Evolutionary conservation across 352 stramenopile species (phyloP).

Genomic region (Thraustochytrium aureum): DNA sequence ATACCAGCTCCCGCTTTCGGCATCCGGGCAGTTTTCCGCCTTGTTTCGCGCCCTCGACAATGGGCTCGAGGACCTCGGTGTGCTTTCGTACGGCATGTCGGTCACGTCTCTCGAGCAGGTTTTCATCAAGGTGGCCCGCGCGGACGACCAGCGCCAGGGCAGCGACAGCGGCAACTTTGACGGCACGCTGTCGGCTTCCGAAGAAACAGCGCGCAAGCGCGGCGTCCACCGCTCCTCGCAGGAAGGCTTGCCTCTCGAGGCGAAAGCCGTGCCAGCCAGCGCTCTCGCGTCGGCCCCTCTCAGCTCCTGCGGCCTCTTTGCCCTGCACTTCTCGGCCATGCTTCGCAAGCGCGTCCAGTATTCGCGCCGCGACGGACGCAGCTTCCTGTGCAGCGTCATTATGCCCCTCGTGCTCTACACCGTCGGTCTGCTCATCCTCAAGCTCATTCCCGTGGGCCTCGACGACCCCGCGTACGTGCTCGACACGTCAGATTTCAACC

Average conservation of each 20-base stretch:
- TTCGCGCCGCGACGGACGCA: constrained; percentile 12
- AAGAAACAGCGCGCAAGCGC: not conserved
- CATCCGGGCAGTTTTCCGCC: constrained; percentile 63
- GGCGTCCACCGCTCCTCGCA: not conserved
- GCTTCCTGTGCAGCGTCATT: constrained; percentile 32
- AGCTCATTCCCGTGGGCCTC: not conserved
- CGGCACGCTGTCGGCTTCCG: not conserved
- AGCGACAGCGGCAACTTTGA: not conserved
- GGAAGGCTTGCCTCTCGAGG: too few relatives aligned
- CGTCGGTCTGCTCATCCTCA: constrained; percentile 29
- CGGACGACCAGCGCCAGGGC: constrained; percentile 6
- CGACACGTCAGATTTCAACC: constrained; percentile 12
- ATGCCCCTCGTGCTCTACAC: constrained; percentile 39
- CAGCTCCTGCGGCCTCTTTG: constrained; percentile 4
- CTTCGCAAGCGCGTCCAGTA: constrained; percentile 42
- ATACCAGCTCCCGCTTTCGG: constrained; percentile 71
- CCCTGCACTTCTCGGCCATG: constrained; percentile 14
- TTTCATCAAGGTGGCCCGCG: constrained; percentile 76
- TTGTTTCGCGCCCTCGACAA: constrained; percentile 73
- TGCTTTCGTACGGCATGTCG: constrained; percentile 55
- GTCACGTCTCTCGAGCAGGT: constrained; percentile 79
- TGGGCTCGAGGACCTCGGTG: constrained; percentile 55
- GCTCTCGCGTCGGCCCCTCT: too few relatives aligned
- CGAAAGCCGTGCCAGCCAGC: too few relatives aligned
- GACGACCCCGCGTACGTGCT: constrained; percentile 27